A percentile compares a stretch with the other conserved stretches of the same genome.
Evolutionary conservation across 257 asterid genomes (phyloP).

Genomic region (Cynanchum wilfordii): DNA sequence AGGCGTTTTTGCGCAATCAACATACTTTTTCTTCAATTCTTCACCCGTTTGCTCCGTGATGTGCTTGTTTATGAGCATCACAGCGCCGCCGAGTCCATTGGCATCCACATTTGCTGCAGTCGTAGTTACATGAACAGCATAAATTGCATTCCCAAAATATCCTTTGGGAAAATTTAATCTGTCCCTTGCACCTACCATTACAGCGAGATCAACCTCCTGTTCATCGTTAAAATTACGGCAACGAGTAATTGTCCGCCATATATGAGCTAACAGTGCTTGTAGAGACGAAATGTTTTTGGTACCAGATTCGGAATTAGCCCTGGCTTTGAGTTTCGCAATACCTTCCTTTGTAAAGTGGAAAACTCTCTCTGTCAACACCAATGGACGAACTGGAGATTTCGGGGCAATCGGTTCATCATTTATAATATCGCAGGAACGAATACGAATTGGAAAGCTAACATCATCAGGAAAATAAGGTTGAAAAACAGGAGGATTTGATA

Average conservation of each 20-base stretch:
- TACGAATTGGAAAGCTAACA: neutral
- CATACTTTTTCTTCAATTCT: slow-evolving; percentile 20
- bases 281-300: slow-evolving; percentile 29
- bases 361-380: slow-evolving; percentile 20
- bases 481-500: slow-evolving; percentile 26
- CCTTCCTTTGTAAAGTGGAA: slow-evolving; percentile 31
- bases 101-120: too few relatives aligned
- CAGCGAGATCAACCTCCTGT: slow-evolving; percentile 12
- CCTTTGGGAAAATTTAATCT: too few relatives aligned
- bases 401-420: neutral
- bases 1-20: slow-evolving; percentile 31
- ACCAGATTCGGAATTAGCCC: slow-evolving; percentile 30
- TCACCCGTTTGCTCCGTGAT: slow-evolving; percentile 10
- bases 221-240: slow-evolving; percentile 6
- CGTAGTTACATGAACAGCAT: too few relatives aligned
- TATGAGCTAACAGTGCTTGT: slow-evolving; percentile 44
- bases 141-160: too few relatives aligned
- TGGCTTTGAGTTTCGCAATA: slow-evolving; percentile 25
- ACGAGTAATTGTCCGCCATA: slow-evolving; percentile 38
- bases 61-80: neutral
- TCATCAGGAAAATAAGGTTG: slow-evolving; percentile 24
- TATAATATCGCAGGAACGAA: slow-evolving; percentile 17
- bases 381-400: neutral
- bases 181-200: slow-evolving; percentile 11
- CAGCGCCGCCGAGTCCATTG: too few relatives aligned